Conservation (phyloP, 192 early-diverging fungal genomes). For the Rhizoclosmatium globosum region DNA sequence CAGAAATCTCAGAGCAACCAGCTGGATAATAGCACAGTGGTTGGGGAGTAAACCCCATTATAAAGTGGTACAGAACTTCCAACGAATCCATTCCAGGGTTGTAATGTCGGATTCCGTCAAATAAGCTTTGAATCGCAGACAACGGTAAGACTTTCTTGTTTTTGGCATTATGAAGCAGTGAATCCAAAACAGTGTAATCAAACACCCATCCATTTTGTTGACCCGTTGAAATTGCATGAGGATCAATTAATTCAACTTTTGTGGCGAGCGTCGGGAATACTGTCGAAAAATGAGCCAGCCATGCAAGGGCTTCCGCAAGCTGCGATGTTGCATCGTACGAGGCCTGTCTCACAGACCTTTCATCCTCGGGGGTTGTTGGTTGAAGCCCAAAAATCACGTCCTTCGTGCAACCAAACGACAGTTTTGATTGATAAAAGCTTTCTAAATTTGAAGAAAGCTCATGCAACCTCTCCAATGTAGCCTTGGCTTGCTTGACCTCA, state of each 20-base stretch:
- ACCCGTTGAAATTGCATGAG: neutral
- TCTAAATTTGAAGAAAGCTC: slow-evolving; percentile 24
- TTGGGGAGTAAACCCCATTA: slow-evolving; percentile 31
- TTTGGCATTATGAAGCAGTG: neutral
- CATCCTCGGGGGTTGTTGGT: neutral
- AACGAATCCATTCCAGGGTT: slow-evolving; percentile 27
- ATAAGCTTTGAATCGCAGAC: slow-evolving; percentile 24
- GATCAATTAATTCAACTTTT: neutral
- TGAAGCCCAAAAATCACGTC: slow-evolving; percentile 9
- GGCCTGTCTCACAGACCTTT: slow-evolving; percentile 2
- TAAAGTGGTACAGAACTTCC: slow-evolving; percentile 35
- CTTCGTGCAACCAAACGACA: neutral
- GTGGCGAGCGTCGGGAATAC: neutral
- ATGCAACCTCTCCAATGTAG: slow-evolving; percentile 39
- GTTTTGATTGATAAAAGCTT: neutral
- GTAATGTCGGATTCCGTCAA: slow-evolving; percentile 42
- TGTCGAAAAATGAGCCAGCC: slow-evolving; percentile 16
- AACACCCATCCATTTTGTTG: neutral
- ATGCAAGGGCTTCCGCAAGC: neutral
- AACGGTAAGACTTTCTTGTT: slow-evolving; percentile 3
- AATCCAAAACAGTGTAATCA: neutral
- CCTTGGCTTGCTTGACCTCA: slow-evolving; percentile 29
- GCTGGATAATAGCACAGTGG: slow-evolving; percentile 23
- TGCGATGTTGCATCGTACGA: slow-evolving; percentile 20
- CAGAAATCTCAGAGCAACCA: slow-evolving; percentile 24